Evolutionary conservation across 208 protist genomes (phyloP), one percentile per base, ranked within the genome.

Genomic region (Trypanosoma boissoni): DNA sequence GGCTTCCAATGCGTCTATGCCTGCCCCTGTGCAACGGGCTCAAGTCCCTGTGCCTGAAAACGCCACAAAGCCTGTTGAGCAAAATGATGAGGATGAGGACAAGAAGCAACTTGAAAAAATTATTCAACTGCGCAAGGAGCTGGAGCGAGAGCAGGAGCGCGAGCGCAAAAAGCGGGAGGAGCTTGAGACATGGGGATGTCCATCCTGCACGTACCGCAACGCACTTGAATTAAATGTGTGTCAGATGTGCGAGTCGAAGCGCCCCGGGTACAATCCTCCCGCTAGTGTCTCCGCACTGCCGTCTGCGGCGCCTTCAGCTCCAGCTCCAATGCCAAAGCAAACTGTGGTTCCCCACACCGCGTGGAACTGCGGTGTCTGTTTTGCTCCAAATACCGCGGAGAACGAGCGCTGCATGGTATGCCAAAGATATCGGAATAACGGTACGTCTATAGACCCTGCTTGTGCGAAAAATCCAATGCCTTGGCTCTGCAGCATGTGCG

Each of bases 151-250:
- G 68, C 76, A 86, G 52, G 71, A 88, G 60, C 62, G 75, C 9
- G 82, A 93, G 75, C 74, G 72, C 58, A 65, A 80, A 45, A 88
- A 86, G 59, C 60, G 68, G 41, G 66, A 79, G 26, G 82, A 78
- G 57, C 44, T 81, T 50, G 61, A 89, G 51, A 90, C 82, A 51
- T 93, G 86, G 86, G 78, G 71, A 24, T 93, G 86, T 63, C 21
- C 70, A 7, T 54, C 72, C 43, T 93, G 86, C 65, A 93, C 86
- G 5, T 93, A 76, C 54, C 83, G 86, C 34, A 93, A 87, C 66
- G 59, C 70, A 43, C 60, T 93, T 16, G 45, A 31, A 26, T 44
- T 49, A 23, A 68, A 64, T 10, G 55, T 29, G 45, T 93, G 86
- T 55, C 80, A 76, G 31, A 90, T 93, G 82, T 93, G 86, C 54